These are phyloP conservation scores for Curvularia eragrostidis DNA, from an alignment of 2,329 filamentous ascomycete genomes.

Conservation along the genomic window DNA sequence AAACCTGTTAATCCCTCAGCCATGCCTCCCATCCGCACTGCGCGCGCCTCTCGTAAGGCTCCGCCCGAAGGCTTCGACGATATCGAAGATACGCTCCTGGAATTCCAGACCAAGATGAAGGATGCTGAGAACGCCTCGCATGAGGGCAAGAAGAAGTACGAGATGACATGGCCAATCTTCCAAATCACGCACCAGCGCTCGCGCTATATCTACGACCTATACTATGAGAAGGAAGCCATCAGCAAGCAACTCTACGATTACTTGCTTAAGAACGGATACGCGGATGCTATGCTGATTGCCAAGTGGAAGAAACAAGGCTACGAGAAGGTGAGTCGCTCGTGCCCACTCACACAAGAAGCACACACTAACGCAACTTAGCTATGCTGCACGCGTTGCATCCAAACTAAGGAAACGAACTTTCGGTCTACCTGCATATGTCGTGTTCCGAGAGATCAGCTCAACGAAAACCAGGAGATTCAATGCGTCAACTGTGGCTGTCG, in stretches of 20 bases:
- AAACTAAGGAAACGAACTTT: slow-evolving; percentile 99
- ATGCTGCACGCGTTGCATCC: slow-evolving; percentile 93
- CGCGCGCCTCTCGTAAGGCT: slow-evolving; percentile 75
- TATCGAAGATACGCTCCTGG: slow-evolving; percentile 84
- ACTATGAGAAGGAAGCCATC: slow-evolving; percentile 97
- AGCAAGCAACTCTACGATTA: slow-evolving; percentile 92
- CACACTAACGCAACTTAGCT: slow-evolving; percentile 60
- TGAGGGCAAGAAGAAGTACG: slow-evolving; percentile 82
- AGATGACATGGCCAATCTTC: slow-evolving; percentile 96
- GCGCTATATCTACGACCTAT: slow-evolving; percentile 95
- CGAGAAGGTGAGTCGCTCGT: slow-evolving; percentile 73
- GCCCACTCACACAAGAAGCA: background rate
- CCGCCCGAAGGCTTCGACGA: slow-evolving; percentile 87
- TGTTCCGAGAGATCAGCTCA: slow-evolving; percentile 86
- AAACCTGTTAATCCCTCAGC: slow-evolving; percentile 1
- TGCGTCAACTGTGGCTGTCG: slow-evolving; percentile 95
- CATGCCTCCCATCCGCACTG: slow-evolving; percentile 80
- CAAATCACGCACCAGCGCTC: slow-evolving; percentile 93
- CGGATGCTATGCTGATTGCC: slow-evolving; percentile 92
- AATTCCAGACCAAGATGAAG: slow-evolving; percentile 91
- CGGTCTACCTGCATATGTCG: slow-evolving; percentile 97
- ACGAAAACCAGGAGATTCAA: slow-evolving; percentile 87
- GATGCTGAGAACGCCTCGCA: slow-evolving; percentile 89
- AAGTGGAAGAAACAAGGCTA: slow-evolving; percentile 99
- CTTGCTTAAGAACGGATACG: slow-evolving; percentile 95